Percentiles rank a stretch among this genome's conserved stretches.
Evolutionary conservation across 306 rosid species (phyloP).

Genomic region (Rosa persica): DNA sequence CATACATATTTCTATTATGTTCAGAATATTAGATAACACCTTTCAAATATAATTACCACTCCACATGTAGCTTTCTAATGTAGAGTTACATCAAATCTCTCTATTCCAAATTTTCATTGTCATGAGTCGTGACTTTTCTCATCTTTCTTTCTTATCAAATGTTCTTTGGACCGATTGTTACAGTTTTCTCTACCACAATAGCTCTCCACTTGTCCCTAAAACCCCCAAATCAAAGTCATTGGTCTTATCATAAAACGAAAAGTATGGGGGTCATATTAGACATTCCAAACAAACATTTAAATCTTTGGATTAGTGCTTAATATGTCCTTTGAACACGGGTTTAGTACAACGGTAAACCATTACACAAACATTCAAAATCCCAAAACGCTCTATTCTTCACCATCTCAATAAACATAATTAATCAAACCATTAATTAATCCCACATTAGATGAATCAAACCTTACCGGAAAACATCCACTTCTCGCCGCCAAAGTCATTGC

Average conservation of each 20-base stretch:
- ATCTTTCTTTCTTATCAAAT: not conserved
- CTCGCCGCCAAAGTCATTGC: constrained; percentile 35
- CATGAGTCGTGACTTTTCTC: not conserved
- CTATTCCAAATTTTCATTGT: constrained; percentile 16
- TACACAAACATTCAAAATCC: constrained; percentile 28
- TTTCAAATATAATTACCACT: no score
- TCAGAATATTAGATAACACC: no score
- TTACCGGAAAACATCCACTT: constrained; percentile 34
- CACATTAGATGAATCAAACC: constrained; percentile 41
- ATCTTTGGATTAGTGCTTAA: constrained; percentile 35
- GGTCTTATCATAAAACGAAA: not conserved
- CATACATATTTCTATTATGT: no score
- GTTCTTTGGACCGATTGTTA: constrained; percentile 1
- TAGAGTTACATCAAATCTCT: constrained; percentile 16
- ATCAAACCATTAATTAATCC: constrained; percentile 15
- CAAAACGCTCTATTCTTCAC: constrained; percentile 27
- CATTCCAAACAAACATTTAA: constrained; percentile 19
- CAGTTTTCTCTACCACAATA: not conserved
- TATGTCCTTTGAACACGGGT: constrained; percentile 28
- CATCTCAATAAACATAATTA: constrained; percentile 23
- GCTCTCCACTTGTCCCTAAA: not conserved
- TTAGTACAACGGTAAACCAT: constrained; percentile 35
- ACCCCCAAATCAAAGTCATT: not conserved
- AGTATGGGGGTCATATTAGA: not conserved
- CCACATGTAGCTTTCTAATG: not conserved